phyloP scores from a whole-genome alignment of 108 stramenopile genomes.

The Epipyxis sp. region DNA sequence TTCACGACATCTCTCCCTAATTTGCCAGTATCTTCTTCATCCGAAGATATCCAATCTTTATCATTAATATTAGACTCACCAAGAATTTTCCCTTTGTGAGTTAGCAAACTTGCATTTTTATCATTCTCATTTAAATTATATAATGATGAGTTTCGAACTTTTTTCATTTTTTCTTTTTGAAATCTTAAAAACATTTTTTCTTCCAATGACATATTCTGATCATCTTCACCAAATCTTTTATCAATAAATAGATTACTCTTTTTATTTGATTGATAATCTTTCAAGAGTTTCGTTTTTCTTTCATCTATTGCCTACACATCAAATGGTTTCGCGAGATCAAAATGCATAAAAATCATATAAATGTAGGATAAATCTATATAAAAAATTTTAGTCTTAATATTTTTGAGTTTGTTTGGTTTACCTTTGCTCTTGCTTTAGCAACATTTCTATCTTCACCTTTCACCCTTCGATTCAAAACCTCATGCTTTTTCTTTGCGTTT shows the following conservation, averaged over 20 bases:
- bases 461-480: constrained; percentile 54
- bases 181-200: constrained; percentile 50
- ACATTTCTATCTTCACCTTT: constrained; percentile 55
- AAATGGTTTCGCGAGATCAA: too few species aligned
- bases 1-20: constrained; percentile 60
- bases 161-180: constrained; percentile 44
- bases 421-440: constrained; percentile 42
- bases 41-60: constrained; percentile 32
- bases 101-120: constrained; percentile 30
- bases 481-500: constrained; percentile 31
- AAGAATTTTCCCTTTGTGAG: constrained; percentile 70
- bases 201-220: constrained; percentile 41
- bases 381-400: background rate
- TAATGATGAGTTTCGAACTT: constrained; percentile 27
- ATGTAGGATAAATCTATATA: too few species aligned
- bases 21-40: constrained; percentile 69
- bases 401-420: background rate
- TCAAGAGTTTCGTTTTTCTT: constrained; percentile 51
- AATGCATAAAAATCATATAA: too few species aligned
- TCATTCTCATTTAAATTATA: constrained; percentile 50
- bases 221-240: constrained; percentile 53
- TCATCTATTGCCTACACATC: constrained; percentile 43
- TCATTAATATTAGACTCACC: constrained; percentile 47
- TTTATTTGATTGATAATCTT: constrained; percentile 42
- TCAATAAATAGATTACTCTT: constrained; percentile 51